Evolutionary conservation across 2,329 filamentous ascomycete species (phyloP), one percentile per base, ranked within the genome.

Genomic region (Trichoderma sp.): DNA sequence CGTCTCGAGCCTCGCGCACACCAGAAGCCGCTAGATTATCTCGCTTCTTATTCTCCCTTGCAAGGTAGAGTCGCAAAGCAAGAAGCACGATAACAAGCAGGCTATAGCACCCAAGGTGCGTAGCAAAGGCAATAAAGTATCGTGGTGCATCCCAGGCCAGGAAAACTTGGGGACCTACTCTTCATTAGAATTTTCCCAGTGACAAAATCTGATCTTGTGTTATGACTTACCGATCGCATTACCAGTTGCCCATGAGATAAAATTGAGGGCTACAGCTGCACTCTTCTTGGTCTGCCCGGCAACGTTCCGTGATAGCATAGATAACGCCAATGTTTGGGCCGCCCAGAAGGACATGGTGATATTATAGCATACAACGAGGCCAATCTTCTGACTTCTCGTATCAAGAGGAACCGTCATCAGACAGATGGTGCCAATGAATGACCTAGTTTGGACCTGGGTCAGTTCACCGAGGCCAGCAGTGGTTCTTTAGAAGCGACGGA

Each of bases 261-360:
- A 62, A 17, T 62, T 62, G 1, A 62, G 47, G 9, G 59, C 59
- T 30, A 62, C 59, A 14, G 59, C 59, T 9, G 51, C 59, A 21
- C 12, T 45, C n/a, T 62, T 62, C 34, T 62, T 62, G 1, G 59
- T 62, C 17, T 62, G 59, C 34, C 59, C 59, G 45, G 59, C 59
- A 14, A 62, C 15, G 17, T 62, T 62, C 45, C 59, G 48, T 5
- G 59, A 62, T 2, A 62, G n/a, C n/a, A 62, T 12, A 7, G 59
- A 62, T 9, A 62, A 7, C 4, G 59, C 59, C 15, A 62, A 41
- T 10, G 59, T 62, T 52, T 62, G 59, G 4, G 59, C 48, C 2
- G 48, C 59, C 59, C 59, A 62, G n/a, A 62, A 62, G 5, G 59
- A 62, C 59, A 62, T 62, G 14, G 59, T 54, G 7, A 62, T 62